Percentiles rank a stretch among this genome's conserved stretches.
Evolutionary conservation across 768 basidiomycete species (phyloP).

Genomic region (Ramaria sp.): DNA sequence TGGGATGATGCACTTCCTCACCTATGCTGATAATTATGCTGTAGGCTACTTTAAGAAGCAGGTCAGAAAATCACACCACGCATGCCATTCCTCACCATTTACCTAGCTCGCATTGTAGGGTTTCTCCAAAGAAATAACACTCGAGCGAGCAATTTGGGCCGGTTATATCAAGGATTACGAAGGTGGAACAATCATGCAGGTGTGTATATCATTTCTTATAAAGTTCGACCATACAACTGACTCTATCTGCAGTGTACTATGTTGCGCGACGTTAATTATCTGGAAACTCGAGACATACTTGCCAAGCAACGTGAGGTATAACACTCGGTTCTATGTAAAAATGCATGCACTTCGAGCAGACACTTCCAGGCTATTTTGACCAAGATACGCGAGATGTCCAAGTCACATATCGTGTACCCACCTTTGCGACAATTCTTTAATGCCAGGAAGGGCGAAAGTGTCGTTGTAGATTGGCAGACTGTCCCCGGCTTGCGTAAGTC

Average conservation of each 20-base stretch:
- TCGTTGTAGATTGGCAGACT: slow-evolving; percentile 57
- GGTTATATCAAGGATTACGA: slow-evolving; percentile 99
- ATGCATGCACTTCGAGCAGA: background rate
- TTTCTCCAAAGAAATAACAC: slow-evolving; percentile 92
- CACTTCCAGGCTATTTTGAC: slow-evolving; percentile 54
- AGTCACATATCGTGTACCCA: slow-evolving; percentile 74
- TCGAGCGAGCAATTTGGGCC: slow-evolving; percentile 89
- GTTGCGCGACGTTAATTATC: slow-evolving; percentile 86
- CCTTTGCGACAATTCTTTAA: slow-evolving; percentile 71
- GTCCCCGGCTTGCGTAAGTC: slow-evolving; percentile 80
- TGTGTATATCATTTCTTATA: background rate
- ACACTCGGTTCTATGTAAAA: background rate
- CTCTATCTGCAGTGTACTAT: slow-evolving; percentile 53
- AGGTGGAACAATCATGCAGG: slow-evolving; percentile 96
- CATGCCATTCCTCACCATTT: background rate
- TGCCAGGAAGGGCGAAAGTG: slow-evolving; percentile 35
- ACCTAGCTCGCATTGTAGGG: slow-evolving; percentile 29
- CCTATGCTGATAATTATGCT: slow-evolving; percentile 98
- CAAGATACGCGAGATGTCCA: slow-evolving; percentile 81
- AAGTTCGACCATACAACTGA: background rate
- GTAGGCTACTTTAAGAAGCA: slow-evolving; percentile 99
- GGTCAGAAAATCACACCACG: slow-evolving; percentile 13
- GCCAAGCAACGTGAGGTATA: slow-evolving; percentile 65
- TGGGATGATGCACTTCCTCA: slow-evolving; percentile 87
- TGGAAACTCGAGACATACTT: slow-evolving; percentile 67